phyloP scores from a whole-genome alignment of 2,329 filamentous ascomycete species.

The Xylariaceae sp. region DNA sequence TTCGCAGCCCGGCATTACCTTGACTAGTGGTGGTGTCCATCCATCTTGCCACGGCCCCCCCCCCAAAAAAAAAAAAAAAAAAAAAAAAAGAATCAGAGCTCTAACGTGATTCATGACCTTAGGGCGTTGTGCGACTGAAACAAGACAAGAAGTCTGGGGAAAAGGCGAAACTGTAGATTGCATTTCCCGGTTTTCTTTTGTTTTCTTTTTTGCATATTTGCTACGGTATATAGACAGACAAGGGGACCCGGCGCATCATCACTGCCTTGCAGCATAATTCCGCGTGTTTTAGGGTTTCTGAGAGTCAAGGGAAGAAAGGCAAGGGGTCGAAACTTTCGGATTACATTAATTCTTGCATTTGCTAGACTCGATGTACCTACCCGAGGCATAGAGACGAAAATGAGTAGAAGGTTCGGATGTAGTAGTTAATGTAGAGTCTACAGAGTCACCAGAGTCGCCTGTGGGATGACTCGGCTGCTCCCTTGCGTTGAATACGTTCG shows the following conservation, averaged over 20 bases:
- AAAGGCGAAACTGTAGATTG: constrained; percentile 25
- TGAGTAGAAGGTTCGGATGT: no score
- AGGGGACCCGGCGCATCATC: background rate
- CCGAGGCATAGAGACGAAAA: no score
- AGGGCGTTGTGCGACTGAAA: constrained; percentile 33
- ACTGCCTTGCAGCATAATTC: background rate
- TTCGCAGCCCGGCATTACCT: background rate
- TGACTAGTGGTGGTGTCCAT: background rate
- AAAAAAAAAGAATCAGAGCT: background rate
- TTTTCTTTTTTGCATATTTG: background rate
- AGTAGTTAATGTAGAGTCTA: no score
- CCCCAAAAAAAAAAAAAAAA: no score
- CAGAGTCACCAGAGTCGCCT: no score
- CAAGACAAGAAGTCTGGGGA: constrained; percentile 17
- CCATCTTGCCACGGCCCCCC: background rate
- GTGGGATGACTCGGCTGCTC: no score
- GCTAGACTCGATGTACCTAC: no score
- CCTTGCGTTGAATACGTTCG: no score
- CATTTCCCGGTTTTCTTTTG: background rate
- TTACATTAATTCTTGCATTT: no score
- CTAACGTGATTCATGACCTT: constrained; percentile 2
- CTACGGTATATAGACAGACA: background rate
- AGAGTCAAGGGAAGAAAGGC: background rate
- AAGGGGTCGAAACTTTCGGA: no score
- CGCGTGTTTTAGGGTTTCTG: background rate